Evolutionary conservation across 768 basidiomycete genomes (phyloP).

Genomic region (Collybiopsis confluens): DNA sequence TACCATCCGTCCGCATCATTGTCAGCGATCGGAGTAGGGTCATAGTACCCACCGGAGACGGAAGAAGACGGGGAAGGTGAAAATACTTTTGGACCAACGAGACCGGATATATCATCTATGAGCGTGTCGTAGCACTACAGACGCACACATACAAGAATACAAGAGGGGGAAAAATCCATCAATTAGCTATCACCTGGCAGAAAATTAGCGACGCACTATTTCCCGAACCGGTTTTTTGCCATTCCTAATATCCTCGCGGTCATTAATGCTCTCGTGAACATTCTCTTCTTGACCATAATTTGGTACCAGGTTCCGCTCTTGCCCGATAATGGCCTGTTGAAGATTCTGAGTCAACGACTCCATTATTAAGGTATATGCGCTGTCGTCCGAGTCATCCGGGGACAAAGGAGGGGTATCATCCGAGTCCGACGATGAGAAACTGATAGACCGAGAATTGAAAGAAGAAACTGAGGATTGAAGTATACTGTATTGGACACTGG

Average conservation of each 20-base stretch:
- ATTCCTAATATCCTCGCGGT: constrained; percentile 30
- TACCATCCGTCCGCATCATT: constrained; percentile 36
- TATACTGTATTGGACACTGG: background rate
- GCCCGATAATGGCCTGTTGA: background rate
- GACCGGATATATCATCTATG: constrained; percentile 14
- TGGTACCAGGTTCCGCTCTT: background rate
- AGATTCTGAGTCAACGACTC: constrained; percentile 37
- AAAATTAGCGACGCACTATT: constrained; percentile 20
- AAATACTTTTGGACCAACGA: constrained; percentile 2
- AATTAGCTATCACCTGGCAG: background rate
- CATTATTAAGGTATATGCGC: background rate
- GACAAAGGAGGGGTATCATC: constrained; percentile 10
- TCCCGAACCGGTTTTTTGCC: constrained; percentile 33
- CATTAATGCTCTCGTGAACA: background rate
- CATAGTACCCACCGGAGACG: background rate
- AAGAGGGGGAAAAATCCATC: background rate
- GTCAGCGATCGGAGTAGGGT: constrained; percentile 1
- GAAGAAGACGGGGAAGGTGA: too few species aligned
- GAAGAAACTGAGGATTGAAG: background rate
- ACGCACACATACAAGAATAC: background rate
- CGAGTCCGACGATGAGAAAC: background rate
- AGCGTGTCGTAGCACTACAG: constrained; percentile 17
- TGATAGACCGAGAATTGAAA: background rate
- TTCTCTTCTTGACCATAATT: background rate
- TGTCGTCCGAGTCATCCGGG: constrained; percentile 1